Evolutionary conservation across 2,329 filamentous ascomycete species (phyloP).

Genomic region (Fusarium poae): DNA sequence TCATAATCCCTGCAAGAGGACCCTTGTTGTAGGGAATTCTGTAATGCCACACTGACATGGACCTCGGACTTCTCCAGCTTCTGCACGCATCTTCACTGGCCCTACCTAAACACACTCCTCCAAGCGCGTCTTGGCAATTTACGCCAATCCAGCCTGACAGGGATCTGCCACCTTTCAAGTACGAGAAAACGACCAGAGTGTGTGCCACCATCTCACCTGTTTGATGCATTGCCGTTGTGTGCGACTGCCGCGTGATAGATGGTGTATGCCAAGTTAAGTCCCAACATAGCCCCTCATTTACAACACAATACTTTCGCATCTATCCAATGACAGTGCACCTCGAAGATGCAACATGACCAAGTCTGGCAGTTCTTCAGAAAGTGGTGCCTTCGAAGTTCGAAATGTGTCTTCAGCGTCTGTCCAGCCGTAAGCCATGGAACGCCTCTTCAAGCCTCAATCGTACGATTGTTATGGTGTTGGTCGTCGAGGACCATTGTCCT

Average conservation of each 20-base stretch:
- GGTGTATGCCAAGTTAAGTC: slow-evolving; percentile 4
- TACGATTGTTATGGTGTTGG: slow-evolving; percentile 33
- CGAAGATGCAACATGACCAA: slow-evolving; percentile 17
- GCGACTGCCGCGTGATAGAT: slow-evolving; percentile 20
- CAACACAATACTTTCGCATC: slow-evolving; percentile 12
- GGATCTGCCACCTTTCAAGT: slow-evolving; percentile 4
- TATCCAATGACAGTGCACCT: slow-evolving; percentile 8
- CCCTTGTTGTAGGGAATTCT: slow-evolving; percentile 34
- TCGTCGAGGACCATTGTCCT: neutral
- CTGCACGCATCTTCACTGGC: slow-evolving; percentile 17
- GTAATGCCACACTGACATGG: slow-evolving; percentile 33
- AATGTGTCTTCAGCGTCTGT: slow-evolving; percentile 21
- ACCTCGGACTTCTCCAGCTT: slow-evolving; percentile 13
- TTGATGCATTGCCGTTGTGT: slow-evolving; percentile 31
- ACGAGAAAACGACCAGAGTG: slow-evolving; percentile 1
- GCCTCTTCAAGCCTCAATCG: slow-evolving; percentile 30
- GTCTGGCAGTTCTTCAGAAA: slow-evolving; percentile 25
- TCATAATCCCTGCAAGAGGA: slow-evolving; percentile 19
- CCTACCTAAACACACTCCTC: slow-evolving; percentile 4
- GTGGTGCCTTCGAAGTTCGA: slow-evolving; percentile 16
- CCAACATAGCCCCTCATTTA: slow-evolving; percentile 14
- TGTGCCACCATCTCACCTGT: slow-evolving; percentile 29
- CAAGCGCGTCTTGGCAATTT: slow-evolving; percentile 34
- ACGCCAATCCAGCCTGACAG: slow-evolving; percentile 20
- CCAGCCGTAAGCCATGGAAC: slow-evolving; percentile 14